Conservation (phyloP, 208 protist species). For the Trypanosoma platydactyli region DNA sequence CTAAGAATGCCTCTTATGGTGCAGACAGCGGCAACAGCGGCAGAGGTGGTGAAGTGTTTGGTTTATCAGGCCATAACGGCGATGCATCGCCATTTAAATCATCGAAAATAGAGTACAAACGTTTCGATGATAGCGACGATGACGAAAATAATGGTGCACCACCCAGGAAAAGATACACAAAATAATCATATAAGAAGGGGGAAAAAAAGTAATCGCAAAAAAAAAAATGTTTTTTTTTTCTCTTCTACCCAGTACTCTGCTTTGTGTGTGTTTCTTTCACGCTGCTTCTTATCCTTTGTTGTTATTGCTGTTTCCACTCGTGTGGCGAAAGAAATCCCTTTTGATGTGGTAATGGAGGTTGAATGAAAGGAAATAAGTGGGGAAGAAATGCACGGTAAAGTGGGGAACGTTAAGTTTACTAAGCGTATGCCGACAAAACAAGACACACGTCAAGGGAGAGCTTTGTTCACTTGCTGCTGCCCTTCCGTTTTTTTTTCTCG, state of each 20-base stretch:
- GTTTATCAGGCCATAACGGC: slow-evolving; percentile 31
- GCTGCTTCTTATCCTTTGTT: too few species aligned
- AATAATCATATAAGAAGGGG: not conserved
- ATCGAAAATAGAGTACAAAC: slow-evolving; percentile 43
- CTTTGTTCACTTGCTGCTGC: too few species aligned
- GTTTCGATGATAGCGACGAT: slow-evolving; percentile 70
- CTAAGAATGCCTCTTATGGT: slow-evolving; percentile 1
- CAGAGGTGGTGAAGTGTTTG: slow-evolving; percentile 32
- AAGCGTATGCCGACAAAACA: too few species aligned
- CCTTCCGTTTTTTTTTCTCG: too few species aligned
- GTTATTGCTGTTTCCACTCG: too few species aligned
- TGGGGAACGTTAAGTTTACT: too few species aligned
- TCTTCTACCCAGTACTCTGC: too few species aligned
- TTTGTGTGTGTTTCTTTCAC: too few species aligned
- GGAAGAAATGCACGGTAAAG: too few species aligned
- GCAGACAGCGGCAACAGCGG: slow-evolving; percentile 15
- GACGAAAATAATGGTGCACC: slow-evolving; percentile 37
- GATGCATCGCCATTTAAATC: slow-evolving; percentile 41
- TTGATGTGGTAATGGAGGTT: too few species aligned
- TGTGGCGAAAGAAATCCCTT: too few species aligned
- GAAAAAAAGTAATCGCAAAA: slow-evolving; percentile 8
- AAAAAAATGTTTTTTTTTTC: not conserved
- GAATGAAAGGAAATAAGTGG: not conserved
- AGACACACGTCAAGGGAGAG: too few species aligned
- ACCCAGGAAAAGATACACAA: slow-evolving; percentile 23